A percentile compares a stretch with the other conserved stretches of the same genome.
phyloP scores from a whole-genome alignment of 768 basidiomycete species.

The Cystoderma amianthinum region DNA sequence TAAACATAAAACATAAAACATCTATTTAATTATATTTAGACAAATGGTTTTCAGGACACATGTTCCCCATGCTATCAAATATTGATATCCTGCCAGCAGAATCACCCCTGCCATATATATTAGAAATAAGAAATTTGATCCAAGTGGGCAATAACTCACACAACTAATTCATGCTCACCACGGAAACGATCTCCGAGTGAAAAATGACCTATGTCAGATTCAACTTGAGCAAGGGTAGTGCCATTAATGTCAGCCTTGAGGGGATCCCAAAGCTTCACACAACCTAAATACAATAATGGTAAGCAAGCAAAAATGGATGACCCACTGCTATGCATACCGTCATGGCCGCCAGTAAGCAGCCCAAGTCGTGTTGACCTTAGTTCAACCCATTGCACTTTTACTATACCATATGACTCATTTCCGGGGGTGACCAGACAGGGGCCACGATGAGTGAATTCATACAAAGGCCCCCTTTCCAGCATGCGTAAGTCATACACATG shows the following conservation, averaged over 20 bases:
- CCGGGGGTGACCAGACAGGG: conserved; percentile 22
- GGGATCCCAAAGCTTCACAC: conserved; percentile 64
- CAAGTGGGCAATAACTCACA: conserved; percentile 32
- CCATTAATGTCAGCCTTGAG: conserved; percentile 38
- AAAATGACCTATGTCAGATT: conserved; percentile 54
- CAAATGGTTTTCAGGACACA: too few species aligned
- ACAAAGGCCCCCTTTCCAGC: conserved; percentile 36
- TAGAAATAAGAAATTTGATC: neutral
- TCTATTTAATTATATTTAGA: too few species aligned
- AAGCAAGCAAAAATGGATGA: neutral
- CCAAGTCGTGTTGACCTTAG: conserved; percentile 26
- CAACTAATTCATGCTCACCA: conserved; percentile 49
- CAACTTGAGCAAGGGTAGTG: conserved; percentile 39
- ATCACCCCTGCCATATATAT: neutral
- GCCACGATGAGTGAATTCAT: conserved; percentile 38
- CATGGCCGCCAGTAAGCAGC: conserved; percentile 55
- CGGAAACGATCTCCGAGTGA: conserved; percentile 46
- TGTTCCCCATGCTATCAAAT: neutral
- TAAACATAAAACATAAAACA: neutral
- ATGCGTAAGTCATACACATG: conserved; percentile 62
- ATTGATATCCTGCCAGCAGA: conserved; percentile 1
- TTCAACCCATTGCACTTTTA: conserved; percentile 47
- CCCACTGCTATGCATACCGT: conserved; percentile 51
- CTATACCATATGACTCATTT: conserved; percentile 37
- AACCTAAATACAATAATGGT: conserved; percentile 33